Evolutionary conservation across 768 basidiomycete genomes (phyloP), one percentile per base, ranked within the genome.

Genomic region (Lyophyllum atratum): DNA sequence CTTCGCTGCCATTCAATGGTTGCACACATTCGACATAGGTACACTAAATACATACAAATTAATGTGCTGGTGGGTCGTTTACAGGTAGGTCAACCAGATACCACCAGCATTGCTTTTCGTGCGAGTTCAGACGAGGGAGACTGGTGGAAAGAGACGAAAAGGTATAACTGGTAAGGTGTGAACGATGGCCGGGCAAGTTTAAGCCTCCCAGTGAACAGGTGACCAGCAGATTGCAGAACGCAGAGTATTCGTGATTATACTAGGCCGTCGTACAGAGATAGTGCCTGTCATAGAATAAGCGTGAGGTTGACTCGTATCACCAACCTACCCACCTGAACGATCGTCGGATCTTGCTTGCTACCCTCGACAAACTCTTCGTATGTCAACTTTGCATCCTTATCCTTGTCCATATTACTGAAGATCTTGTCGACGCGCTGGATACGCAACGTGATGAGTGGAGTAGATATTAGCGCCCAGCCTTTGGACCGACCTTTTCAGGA

Each of bases 311-410:
- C 31, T 3, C 22, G 8, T 28, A 33, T 52, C 54, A 37, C 19
- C n/a, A n/a, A 40, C 14, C 31, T 17, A 39, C 51, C 34, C 49
- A 90, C 96, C 86, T 98, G 94, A 14, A 99, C 95, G 71, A 99
- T 98, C 21, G 96, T 98, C 29, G 97, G 97, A 72, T 99, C 97
- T 72, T 97, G 94, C 75, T 98, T 98, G 73, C 91, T 93, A 29
- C 97, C 97, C 70, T 98, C 95, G 19, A 95, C 94, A 70, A 99
- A 99, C 72, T 99, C 97, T 10, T 95, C 94, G 72, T 88, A 99
- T 0, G 95, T 95, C 54, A 98, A 79, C 66, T 85, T 90, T 7
- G 93, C 92, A 66, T 98, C 92, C 74, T 94, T 94, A 77, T 98
- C 89, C 60, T 87, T 80, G 73, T 98, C 97, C 97, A 99, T 99